Evolutionary conservation across 2,329 filamentous ascomycete species (phyloP).

Genomic region (Ophiostoma angusticollis): DNA sequence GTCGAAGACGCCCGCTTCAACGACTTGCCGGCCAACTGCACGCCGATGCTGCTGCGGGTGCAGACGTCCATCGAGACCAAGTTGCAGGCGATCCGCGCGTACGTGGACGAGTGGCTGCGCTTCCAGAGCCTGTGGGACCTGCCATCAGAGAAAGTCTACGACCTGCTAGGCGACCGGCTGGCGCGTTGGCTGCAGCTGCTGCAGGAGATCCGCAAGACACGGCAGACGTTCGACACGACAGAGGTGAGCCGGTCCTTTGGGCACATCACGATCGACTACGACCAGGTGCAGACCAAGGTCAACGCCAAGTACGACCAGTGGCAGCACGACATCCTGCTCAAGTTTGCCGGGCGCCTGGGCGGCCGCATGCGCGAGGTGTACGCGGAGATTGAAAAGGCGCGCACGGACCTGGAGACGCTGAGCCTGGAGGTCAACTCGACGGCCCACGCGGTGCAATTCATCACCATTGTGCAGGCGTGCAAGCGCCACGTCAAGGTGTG

Average conservation of each 20-base stretch:
- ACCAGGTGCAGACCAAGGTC: conserved; percentile 96
- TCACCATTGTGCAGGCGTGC: conserved; percentile 93
- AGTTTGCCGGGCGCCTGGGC: conserved; percentile 82
- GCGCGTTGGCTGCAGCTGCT: conserved; percentile 87
- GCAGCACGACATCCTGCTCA: conserved; percentile 92
- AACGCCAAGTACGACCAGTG: conserved; percentile 99
- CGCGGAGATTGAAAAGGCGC: conserved; percentile 79
- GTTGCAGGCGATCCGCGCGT: conserved; percentile 63
- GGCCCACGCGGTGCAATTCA: conserved; percentile 93
- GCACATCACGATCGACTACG: conserved; percentile 90
- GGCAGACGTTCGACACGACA: conserved; percentile 92
- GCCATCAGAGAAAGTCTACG: conserved; percentile 89
- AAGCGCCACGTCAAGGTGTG: conserved; percentile 87
- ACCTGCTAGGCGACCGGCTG: conserved; percentile 79
- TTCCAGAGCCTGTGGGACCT: conserved; percentile 98
- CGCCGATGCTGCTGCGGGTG: conserved; percentile 63
- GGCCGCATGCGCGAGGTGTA: conserved; percentile 87
- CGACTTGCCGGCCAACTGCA: conserved; percentile 72
- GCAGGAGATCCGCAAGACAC: conserved; percentile 93
- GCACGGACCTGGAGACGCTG: conserved; percentile 80
- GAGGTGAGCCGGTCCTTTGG: conserved; percentile 89
- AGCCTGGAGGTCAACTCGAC: conserved; percentile 90
- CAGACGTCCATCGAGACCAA: conserved; percentile 78
- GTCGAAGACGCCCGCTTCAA: conserved; percentile 63
- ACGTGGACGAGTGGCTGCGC: conserved; percentile 96